A percentile compares a stretch with the other conserved stretches of the same genome.
These are phyloP conservation scores for Coemansia umbellata DNA, from an alignment of 192 early-diverging fungal species.

Conservation along the genomic window DNA sequence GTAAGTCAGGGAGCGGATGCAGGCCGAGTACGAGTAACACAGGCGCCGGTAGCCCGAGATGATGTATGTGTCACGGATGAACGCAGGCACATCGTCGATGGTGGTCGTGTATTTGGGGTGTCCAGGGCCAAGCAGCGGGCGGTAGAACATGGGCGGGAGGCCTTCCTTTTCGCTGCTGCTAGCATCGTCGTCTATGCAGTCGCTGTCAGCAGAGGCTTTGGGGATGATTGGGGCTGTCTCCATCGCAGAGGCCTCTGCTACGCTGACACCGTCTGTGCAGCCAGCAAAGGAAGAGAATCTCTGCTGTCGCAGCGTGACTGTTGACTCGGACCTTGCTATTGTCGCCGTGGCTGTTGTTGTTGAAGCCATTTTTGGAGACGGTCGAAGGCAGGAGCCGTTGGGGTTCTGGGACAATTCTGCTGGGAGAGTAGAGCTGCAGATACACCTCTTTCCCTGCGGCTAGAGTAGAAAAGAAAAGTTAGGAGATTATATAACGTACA, in stretches of 20 bases:
- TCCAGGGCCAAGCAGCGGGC: constrained; percentile 34
- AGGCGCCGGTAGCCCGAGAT: constrained; percentile 78
- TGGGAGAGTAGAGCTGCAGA: too few species aligned
- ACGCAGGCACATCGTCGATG: constrained; percentile 58
- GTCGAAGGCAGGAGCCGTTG: too few species aligned
- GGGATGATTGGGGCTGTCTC: neutral
- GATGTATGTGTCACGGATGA: constrained; percentile 77
- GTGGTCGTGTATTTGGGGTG: constrained; percentile 48
- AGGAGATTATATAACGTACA: constrained; percentile 8
- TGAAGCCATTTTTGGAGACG: constrained; percentile 8
- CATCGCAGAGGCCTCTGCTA: neutral
- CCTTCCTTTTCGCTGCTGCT: neutral
- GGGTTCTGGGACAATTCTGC: too few species aligned
- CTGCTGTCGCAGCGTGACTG: constrained; percentile 1
- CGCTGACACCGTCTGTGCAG: neutral
- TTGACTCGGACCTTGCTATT: neutral
- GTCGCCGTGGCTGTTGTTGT: constrained; percentile 6
- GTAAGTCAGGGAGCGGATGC: constrained; percentile 70
- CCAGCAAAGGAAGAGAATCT: neutral
- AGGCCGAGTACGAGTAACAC: constrained; percentile 67
- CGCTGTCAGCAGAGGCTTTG: neutral
- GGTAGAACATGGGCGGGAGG: constrained; percentile 13
- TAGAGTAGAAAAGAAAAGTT: neutral
- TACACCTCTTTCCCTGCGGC: neutral
- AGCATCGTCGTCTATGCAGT: neutral